These are phyloP conservation scores for Leucosporidium yakuticum DNA, from an alignment of 768 basidiomycete species.

Conservation along the genomic window DNA sequence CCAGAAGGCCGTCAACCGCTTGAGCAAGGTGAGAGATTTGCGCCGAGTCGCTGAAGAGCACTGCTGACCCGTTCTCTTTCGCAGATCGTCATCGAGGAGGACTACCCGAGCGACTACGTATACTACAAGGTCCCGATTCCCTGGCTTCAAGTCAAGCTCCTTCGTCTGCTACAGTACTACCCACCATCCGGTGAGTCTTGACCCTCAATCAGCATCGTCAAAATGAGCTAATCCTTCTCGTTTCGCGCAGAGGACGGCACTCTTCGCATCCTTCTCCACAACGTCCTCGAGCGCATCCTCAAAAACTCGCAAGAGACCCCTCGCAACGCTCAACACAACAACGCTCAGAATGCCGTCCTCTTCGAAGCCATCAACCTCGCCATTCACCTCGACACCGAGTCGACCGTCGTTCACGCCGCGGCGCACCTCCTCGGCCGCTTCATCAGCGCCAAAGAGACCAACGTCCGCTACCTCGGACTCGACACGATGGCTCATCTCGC, in stretches of 20 bases:
- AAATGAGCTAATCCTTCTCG: neutral
- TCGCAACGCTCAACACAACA: conserved; percentile 95
- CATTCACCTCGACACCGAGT: conserved; percentile 89
- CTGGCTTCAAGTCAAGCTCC: conserved; percentile 93
- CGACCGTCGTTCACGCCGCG: conserved; percentile 77
- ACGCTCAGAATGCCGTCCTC: conserved; percentile 94
- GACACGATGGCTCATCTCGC: conserved; percentile 99
- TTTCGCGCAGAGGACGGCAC: conserved; percentile 68
- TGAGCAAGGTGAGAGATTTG: conserved; percentile 61
- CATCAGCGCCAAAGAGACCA: conserved; percentile 96
- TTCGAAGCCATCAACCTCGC: conserved; percentile 96
- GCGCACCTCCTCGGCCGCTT: conserved; percentile 88
- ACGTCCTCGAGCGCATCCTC: conserved; percentile 80
- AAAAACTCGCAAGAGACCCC: conserved; percentile 79
- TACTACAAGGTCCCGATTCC: conserved; percentile 98
- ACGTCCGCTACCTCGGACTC: conserved; percentile 91
- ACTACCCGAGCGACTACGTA: conserved; percentile 80
- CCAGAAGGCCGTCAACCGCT: conserved; percentile 84
- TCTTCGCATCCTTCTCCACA: conserved; percentile 64
- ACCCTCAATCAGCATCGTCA: no score
- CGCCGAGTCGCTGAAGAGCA: neutral
- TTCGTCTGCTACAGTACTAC: conserved; percentile 90
- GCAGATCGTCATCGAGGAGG: conserved; percentile 83
- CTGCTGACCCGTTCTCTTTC: neutral
- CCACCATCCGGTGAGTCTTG: conserved; percentile 72